Conservation (phyloP, 495 filamentous ascomycete species). For the Hypoxylon fragiforme region DNA sequence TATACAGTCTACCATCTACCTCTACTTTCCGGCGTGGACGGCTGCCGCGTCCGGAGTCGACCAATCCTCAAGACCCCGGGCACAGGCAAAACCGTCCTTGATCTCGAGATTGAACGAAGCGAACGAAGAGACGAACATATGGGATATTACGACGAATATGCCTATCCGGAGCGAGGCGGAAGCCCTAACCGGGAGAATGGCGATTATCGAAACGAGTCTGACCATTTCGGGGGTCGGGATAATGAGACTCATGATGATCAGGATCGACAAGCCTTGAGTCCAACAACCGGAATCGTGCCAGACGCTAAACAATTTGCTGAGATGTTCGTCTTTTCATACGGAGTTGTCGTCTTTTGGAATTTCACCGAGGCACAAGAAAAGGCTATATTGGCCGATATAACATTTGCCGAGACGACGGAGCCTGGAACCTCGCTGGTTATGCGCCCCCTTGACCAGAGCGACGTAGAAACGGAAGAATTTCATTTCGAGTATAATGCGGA, state of each 20-base stretch:
- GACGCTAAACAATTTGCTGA: conserved; percentile 80
- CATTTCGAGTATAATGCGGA: conserved; percentile 94
- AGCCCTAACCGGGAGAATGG: conserved; percentile 24
- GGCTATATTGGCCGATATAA: conserved; percentile 92
- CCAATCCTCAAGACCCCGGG: conserved; percentile 90
- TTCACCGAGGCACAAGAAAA: conserved; percentile 95
- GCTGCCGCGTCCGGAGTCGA: conserved; percentile 84
- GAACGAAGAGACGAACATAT: conserved; percentile 88
- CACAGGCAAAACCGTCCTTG: conserved; percentile 81
- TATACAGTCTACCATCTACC: conserved; percentile 96
- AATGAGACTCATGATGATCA: conserved; percentile 18
- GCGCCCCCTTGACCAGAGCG: conserved; percentile 73
- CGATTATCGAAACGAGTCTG: conserved; percentile 11
- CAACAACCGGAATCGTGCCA: conserved; percentile 58
- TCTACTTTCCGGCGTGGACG: conserved; percentile 78
- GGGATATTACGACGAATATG: conserved; percentile 63
- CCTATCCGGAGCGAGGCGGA: conserved; percentile 29
- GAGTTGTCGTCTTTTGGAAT: conserved; percentile 98
- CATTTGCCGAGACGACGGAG: conserved; percentile 73
- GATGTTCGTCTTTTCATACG: conserved; percentile 98
- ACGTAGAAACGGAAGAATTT: conserved; percentile 98
- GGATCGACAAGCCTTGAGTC: conserved; percentile 40
- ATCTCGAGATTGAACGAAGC: conserved; percentile 95
- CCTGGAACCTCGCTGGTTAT: conserved; percentile 64
- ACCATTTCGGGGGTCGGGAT: conserved; percentile 23